Evolutionary conservation across 2,329 filamentous ascomycete species (phyloP).

Genomic region (Microthyrium microscopicum): DNA sequence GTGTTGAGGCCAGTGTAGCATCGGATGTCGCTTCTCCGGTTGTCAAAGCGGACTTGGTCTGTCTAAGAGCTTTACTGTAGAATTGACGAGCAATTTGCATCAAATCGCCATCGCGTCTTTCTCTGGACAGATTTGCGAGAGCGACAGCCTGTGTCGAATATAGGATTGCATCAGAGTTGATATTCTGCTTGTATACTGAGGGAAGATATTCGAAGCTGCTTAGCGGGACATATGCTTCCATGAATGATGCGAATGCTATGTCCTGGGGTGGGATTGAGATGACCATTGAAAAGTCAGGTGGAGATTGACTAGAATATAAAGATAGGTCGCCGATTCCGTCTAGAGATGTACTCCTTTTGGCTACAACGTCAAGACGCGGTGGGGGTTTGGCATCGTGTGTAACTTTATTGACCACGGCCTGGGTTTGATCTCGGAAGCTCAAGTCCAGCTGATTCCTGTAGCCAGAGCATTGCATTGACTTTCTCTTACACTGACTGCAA

Average conservation of each 20-base stretch:
- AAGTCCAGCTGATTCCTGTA: slow-evolving; percentile 11
- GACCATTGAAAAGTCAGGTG: not conserved
- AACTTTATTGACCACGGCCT: slow-evolving; percentile 9
- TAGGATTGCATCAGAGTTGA: not conserved
- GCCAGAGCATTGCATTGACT: slow-evolving; percentile 10
- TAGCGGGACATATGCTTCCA: slow-evolving; percentile 11
- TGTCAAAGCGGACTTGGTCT: not conserved
- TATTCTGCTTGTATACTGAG: slow-evolving; percentile 3
- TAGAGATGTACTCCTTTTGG: not conserved
- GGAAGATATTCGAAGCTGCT: slow-evolving; percentile 13
- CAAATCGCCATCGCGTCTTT: not conserved
- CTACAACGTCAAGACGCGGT: slow-evolving; percentile 5
- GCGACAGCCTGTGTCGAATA: not conserved
- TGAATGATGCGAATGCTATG: not conserved
- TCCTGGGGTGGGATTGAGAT: not conserved
- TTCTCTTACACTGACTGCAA: slow-evolving; percentile 11
- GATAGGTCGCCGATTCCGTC: not conserved
- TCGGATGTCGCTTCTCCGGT: too few relatives aligned
- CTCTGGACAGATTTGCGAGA: not conserved
- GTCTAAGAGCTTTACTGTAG: not conserved
- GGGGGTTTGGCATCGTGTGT: slow-evolving; percentile 9
- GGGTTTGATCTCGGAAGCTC: slow-evolving; percentile 11
- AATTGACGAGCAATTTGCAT: not conserved
- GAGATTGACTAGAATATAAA: not conserved
- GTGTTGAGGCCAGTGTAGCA: too few relatives aligned